Evolutionary conservation across 179 eudicot species (phyloP).

Genomic region (Silene coronaria): DNA sequence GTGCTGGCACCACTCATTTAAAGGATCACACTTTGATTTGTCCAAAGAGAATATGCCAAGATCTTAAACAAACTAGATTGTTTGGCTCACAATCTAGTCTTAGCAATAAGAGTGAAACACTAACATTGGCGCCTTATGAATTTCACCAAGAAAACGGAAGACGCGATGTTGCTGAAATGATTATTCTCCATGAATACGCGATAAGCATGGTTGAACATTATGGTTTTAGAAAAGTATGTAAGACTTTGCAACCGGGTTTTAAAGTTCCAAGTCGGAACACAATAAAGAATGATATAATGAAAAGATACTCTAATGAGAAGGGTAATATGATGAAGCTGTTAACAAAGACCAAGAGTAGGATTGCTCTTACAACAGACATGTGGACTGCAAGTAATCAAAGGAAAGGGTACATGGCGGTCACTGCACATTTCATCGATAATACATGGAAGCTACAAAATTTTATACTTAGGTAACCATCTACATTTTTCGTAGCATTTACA

Average conservation of each 20-base stretch:
- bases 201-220: background rate
- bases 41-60: background rate
- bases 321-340: background rate
- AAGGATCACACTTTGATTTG: background rate
- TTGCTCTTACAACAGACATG: constrained; percentile 24
- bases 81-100: background rate
- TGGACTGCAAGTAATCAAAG: constrained; percentile 17
- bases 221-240: background rate
- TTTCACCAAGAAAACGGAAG: constrained; percentile 15
- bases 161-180: constrained; percentile 11
- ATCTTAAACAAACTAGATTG: background rate
- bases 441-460: constrained; percentile 11
- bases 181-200: constrained; percentile 16
- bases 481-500: no score
- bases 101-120: background rate
- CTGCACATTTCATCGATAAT: constrained; percentile 17
- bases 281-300: constrained; percentile 4
- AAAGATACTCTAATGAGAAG: constrained; percentile 5
- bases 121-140: constrained; percentile 5
- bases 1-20: constrained; percentile 5
- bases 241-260: constrained; percentile 13
- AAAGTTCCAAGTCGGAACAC: constrained; percentile 7
- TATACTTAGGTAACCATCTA: background rate
- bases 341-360: background rate
- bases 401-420: constrained; percentile 19